A percentile compares a stretch with the other conserved stretches of the same genome.
Evolutionary conservation across 1,284 basidiomycete species (phyloP).

Genomic region (Boletellus dicymbophilus): DNA sequence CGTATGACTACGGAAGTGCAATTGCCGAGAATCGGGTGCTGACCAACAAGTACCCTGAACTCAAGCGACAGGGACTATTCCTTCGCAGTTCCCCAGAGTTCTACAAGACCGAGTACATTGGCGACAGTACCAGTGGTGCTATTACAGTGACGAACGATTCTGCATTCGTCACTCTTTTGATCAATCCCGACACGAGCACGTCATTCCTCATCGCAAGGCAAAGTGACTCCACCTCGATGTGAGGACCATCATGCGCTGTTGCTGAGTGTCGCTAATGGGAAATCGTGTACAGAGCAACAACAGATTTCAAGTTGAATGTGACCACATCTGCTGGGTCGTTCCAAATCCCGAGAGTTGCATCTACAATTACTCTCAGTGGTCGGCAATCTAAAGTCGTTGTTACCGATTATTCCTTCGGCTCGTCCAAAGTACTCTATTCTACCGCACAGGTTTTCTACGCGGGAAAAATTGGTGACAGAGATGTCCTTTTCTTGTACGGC

Average conservation of each 20-base stretch:
- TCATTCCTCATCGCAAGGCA: constrained; percentile 76
- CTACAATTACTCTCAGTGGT: constrained; percentile 59
- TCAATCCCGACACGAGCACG: constrained; percentile 63
- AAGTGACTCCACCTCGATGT: constrained; percentile 65
- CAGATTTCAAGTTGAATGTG: constrained; percentile 57
- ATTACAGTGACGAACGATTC: constrained; percentile 48
- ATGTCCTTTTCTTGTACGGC: constrained; percentile 72
- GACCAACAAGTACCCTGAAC: constrained; percentile 68
- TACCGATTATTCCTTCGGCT: constrained; percentile 68
- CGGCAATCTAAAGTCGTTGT: constrained; percentile 72
- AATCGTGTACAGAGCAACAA: constrained; percentile 40
- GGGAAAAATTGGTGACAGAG: constrained; percentile 62
- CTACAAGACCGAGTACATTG: constrained; percentile 74
- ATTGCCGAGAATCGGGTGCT: constrained; percentile 72
- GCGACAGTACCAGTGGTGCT: constrained; percentile 55
- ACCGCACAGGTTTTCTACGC: constrained; percentile 71
- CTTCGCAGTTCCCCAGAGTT: constrained; percentile 74
- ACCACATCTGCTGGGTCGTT: constrained; percentile 51
- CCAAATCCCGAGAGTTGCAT: constrained; percentile 53
- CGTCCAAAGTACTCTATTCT: constrained; percentile 57
- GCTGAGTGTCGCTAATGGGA: constrained; percentile 5
- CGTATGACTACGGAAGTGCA: constrained; percentile 70
- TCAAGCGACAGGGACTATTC: constrained; percentile 77
- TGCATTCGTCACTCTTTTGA: constrained; percentile 63
- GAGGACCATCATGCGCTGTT: constrained; percentile 27